Conservation (phyloP, 1,139 yeast genomes). For the Suhomyces bokatorum region DNA sequence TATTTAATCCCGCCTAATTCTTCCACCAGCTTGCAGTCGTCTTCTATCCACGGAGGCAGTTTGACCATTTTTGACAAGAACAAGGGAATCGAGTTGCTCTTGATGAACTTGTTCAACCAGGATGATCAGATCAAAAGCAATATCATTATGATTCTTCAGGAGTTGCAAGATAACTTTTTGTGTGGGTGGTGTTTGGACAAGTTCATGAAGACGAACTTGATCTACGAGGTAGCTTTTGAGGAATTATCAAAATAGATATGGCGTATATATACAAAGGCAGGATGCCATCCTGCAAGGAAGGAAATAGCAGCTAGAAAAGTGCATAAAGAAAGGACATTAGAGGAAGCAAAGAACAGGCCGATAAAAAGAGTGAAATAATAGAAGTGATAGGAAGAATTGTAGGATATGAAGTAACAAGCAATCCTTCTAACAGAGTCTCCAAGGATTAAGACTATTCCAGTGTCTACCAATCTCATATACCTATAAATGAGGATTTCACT, state of each 20-base stretch:
- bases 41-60: conserved; percentile 43
- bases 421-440: no score
- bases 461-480: no score
- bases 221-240: conserved; percentile 45
- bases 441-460: no score
- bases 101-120: conserved; percentile 50
- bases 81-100: conserved; percentile 46
- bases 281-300: not conserved
- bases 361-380: not conserved
- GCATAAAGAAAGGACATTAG: no score
- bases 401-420: no score
- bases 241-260: conserved; percentile 26
- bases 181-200: conserved; percentile 51
- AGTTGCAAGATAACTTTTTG: conserved; percentile 44
- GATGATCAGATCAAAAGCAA: conserved; percentile 44
- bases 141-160: conserved; percentile 46
- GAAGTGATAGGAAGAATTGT: not conserved
- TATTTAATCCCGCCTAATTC: conserved; percentile 48
- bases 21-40: conserved; percentile 43
- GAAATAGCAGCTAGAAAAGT: not conserved
- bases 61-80: conserved; percentile 49
- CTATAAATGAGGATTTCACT: no score
- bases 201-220: conserved; percentile 39
- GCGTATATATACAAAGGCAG: conserved; percentile 1
- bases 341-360: no score